Evolutionary conservation across 768 basidiomycete species (phyloP).

Genomic region (Nidularia sp.): DNA sequence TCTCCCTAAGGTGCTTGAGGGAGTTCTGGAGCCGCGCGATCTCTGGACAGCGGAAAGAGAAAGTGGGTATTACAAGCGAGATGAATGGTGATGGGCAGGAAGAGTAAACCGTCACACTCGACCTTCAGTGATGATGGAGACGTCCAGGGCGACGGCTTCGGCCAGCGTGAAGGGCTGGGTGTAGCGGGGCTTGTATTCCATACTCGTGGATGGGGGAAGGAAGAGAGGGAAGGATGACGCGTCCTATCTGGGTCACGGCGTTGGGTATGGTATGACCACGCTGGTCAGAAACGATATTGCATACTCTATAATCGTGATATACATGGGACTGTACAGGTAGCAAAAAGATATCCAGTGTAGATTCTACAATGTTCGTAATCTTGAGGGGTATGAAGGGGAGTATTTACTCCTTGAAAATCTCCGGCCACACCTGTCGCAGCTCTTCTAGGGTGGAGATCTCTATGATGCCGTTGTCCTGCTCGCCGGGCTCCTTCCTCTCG

Average conservation of each 20-base stretch:
- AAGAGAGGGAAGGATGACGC: neutral
- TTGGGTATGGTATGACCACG: too few species aligned
- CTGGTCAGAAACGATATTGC: too few species aligned
- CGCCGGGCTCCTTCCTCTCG: slow-evolving; percentile 26
- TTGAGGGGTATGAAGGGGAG: neutral
- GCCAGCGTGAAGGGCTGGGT: slow-evolving; percentile 70
- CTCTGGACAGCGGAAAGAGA: slow-evolving; percentile 40
- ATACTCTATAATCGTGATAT: too few species aligned
- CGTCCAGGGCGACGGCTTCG: slow-evolving; percentile 63
- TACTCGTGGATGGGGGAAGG: slow-evolving; percentile 22
- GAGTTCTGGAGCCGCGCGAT: slow-evolving; percentile 75
- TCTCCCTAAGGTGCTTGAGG: slow-evolving; percentile 52
- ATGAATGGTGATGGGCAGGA: too few species aligned
- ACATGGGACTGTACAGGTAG: too few species aligned
- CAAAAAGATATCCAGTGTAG: too few species aligned
- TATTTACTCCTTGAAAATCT: slow-evolving; percentile 51
- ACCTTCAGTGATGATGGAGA: slow-evolving; percentile 72
- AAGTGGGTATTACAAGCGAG: neutral
- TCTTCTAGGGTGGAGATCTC: slow-evolving; percentile 60
- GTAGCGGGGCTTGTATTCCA: slow-evolving; percentile 69
- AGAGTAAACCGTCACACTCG: too few species aligned
- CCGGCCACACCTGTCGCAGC: slow-evolving; percentile 68
- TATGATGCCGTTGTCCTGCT: slow-evolving; percentile 39
- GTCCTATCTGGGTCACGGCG: too few species aligned
- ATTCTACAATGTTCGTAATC: neutral